These are phyloP conservation scores for Hyparrhenia diplandra DNA, from an alignment of 176 grass and related monocot species.

Conservation along the genomic window DNA sequence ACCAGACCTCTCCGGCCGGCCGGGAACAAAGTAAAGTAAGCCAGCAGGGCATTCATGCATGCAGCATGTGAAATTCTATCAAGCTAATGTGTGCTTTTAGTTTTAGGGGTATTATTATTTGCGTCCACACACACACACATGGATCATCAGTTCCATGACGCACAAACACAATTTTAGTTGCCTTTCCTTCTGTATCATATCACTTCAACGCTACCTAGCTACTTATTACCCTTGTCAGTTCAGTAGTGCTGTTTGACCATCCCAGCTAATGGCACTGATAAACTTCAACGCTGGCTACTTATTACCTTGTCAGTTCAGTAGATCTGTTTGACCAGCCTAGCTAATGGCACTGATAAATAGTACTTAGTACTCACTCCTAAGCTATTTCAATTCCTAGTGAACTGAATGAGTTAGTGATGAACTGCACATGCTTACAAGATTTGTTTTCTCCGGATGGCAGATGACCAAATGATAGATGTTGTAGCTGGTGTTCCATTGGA, in stretches of 20 bases:
- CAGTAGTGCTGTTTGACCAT: no score
- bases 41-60: background rate
- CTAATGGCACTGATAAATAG: background rate
- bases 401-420: background rate
- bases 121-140: background rate
- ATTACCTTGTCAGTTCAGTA: background rate
- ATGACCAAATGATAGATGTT: background rate
- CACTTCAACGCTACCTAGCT: background rate
- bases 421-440: slow-evolving; percentile 16
- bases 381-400: background rate
- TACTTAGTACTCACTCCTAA: background rate
- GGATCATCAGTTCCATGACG: background rate
- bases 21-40: background rate
- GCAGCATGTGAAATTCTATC: slow-evolving; percentile 30
- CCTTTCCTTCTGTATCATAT: background rate
- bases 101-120: background rate
- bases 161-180: background rate
- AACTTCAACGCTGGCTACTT: no score
- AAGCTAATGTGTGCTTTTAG: background rate
- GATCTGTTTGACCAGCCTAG: background rate
- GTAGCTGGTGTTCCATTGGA: slow-evolving; percentile 37
- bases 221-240: no score
- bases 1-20: background rate
- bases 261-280: no score
- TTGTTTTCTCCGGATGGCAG: no score